Base-by-base conservation (phyloP, 768 basidiomycete species). In the Tylopilus subfusipes region DNA sequence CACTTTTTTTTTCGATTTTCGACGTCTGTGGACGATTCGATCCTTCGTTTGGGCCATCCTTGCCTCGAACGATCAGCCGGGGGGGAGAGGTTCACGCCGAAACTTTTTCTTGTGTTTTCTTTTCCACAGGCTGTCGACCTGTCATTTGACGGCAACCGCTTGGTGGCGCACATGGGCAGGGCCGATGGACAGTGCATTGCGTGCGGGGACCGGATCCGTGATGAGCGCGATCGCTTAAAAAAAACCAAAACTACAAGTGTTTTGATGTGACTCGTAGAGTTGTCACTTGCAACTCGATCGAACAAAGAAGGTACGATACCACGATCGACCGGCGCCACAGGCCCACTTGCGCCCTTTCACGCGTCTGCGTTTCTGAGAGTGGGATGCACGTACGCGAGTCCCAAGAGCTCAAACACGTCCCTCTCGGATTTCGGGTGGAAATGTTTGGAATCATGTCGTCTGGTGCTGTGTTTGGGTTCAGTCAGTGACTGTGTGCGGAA, bases 391-490 rank as follows among this genome's bases (percentile, higher is more conserved):
- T 83, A 92, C 42, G 82, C 75, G 48, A 92, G 68, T 1, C 84
- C 87, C 14, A 91, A 71, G 1, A 86, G 71, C 29, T 83, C 78
- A 61, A 93, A 93, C 1, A 89, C 83, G 30, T 89, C 86, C 57
- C 79, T 70, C 63, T 92, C 90, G 46, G 80, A 84, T 53, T 73
- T 79, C 3, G 88, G 85, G 49, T 74, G 73, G 56, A 84, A 80
- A 2, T 71, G 62, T 58, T 80, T 80, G 14, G 85, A 84, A 66
- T 90, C 86, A 47, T 80, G 78, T 18, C 82, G 76, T 51, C 85
- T 79, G 1, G 81, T 90, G 42, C 45, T 48, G 40, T 54, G 19
- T 48, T 38, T 53, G 22, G 14, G 33, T 48, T 42, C 51, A 12
- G 49, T 27, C 3, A 25, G 25, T 50, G 31, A 44, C 9, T 2